Evolutionary conservation across 1,139 yeast genomes (phyloP).

Genomic region (Nakaseomyces uthaithaninus): DNA sequence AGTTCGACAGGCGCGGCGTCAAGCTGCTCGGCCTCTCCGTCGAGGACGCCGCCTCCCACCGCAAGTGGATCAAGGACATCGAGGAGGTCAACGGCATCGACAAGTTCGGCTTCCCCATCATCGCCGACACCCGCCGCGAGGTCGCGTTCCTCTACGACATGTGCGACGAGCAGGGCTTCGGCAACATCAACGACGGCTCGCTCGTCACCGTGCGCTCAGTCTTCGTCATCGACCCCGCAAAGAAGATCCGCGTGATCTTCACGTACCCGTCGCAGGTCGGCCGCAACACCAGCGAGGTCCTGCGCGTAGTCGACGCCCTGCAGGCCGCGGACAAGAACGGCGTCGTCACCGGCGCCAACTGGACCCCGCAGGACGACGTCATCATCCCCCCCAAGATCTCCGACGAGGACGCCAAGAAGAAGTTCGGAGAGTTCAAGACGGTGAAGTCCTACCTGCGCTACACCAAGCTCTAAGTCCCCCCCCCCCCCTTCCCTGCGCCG

Average conservation of each 20-base stretch:
- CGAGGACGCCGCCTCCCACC: slow-evolving; percentile 68
- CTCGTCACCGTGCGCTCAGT: slow-evolving; percentile 84
- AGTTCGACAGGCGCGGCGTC: slow-evolving; percentile 69
- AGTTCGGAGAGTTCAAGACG: slow-evolving; percentile 72
- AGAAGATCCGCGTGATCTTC: slow-evolving; percentile 73
- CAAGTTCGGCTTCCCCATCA: slow-evolving; percentile 73
- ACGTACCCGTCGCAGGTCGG: slow-evolving; percentile 90
- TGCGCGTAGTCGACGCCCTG: slow-evolving; percentile 78
- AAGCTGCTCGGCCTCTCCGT: slow-evolving; percentile 83
- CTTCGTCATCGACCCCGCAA: slow-evolving; percentile 76
- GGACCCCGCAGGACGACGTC: slow-evolving; percentile 74
- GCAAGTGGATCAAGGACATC: slow-evolving; percentile 78
- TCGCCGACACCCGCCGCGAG: slow-evolving; percentile 74
- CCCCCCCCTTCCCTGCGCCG: too few relatives aligned
- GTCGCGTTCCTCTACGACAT: slow-evolving; percentile 80
- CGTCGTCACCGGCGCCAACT: slow-evolving; percentile 64
- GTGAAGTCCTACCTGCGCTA: slow-evolving; percentile 79
- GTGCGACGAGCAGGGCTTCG: slow-evolving; percentile 84
- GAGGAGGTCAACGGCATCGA: slow-evolving; percentile 63
- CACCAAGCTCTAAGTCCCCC: slow-evolving; percentile 37
- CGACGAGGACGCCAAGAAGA: slow-evolving; percentile 70
- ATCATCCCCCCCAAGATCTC: slow-evolving; percentile 79
- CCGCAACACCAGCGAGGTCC: slow-evolving; percentile 80
- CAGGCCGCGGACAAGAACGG: slow-evolving; percentile 75
- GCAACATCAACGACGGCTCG: slow-evolving; percentile 59